These are phyloP conservation scores for Striga asiatica DNA, from an alignment of 257 asterid genomes.

Conservation along the genomic window DNA sequence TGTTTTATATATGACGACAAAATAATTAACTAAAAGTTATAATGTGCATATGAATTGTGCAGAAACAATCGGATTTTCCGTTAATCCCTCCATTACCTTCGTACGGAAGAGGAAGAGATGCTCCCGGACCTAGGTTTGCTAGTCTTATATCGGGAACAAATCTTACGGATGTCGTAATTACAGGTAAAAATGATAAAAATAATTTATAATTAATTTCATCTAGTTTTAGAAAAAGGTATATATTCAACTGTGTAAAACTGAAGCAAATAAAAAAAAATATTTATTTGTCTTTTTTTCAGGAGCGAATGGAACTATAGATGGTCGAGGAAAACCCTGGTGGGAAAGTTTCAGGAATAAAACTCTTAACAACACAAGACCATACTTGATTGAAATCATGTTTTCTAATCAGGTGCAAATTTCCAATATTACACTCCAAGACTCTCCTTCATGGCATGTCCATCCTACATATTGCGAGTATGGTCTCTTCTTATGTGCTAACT, in stretches of 20 bases:
- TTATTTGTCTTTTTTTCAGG: conserved; percentile 34
- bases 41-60: background rate
- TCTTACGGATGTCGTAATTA: conserved; percentile 72
- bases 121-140: conserved; percentile 65
- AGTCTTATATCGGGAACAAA: conserved; percentile 72
- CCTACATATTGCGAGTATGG: conserved; percentile 61
- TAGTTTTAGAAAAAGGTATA: too few relatives aligned
- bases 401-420: conserved; percentile 54
- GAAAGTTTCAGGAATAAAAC: conserved; percentile 50
- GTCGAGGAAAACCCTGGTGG: conserved; percentile 83
- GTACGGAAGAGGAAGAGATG: conserved; percentile 78
- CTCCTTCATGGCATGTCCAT: conserved; percentile 76
- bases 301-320: conserved; percentile 81
- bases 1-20: too few relatives aligned
- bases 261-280: background rate
- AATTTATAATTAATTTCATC: too few relatives aligned
- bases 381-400: conserved; percentile 49
- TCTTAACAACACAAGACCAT: conserved; percentile 58
- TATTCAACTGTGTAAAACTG: too few relatives aligned
- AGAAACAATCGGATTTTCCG: background rate
- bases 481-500: background rate
- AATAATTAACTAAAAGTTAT: too few relatives aligned
- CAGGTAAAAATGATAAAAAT: conserved; percentile 42
- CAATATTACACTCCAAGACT: conserved; percentile 33
- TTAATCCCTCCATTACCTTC: conserved; percentile 63